Evolutionary conservation across 1,139 yeast genomes (phyloP).

Genomic region (Taphrina betulina): DNA sequence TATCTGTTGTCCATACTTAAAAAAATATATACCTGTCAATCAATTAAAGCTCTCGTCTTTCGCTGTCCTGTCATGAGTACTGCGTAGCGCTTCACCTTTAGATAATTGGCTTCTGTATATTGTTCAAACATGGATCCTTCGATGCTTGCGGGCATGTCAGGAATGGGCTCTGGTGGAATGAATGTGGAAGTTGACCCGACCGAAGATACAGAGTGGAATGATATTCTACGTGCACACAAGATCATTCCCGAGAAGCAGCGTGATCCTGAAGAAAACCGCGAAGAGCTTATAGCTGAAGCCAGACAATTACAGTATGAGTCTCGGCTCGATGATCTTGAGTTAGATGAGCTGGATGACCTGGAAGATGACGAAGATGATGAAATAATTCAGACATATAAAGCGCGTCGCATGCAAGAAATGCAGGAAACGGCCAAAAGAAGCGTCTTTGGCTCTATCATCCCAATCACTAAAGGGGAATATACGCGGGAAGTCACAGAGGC

Average conservation of each 20-base stretch:
- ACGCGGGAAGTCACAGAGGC: slow-evolving; percentile 81
- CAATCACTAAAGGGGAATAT: slow-evolving; percentile 83
- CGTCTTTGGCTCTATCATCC: slow-evolving; percentile 72
- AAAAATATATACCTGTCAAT: not conserved
- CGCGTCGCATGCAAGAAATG: slow-evolving; percentile 72
- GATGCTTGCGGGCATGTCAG: slow-evolving; percentile 21
- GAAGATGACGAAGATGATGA: slow-evolving; percentile 64
- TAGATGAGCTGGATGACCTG: slow-evolving; percentile 55
- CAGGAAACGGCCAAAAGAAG: slow-evolving; percentile 59
- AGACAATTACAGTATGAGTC: slow-evolving; percentile 70
- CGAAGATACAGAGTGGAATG: slow-evolving; percentile 99
- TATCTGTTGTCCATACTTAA: not conserved
- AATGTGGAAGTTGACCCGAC: slow-evolving; percentile 61
- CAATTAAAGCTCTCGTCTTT: too few species aligned
- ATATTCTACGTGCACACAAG: slow-evolving; percentile 82
- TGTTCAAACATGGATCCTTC: slow-evolving; percentile 4
- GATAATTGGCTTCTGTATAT: not conserved
- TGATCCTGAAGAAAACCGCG: slow-evolving; percentile 81
- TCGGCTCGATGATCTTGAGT: slow-evolving; percentile 69
- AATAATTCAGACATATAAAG: slow-evolving; percentile 69
- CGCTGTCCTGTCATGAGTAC: too few species aligned
- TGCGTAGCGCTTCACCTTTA: too few species aligned
- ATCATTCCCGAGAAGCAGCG: slow-evolving; percentile 90
- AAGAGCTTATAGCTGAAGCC: slow-evolving; percentile 84
- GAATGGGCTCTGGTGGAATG: slow-evolving; percentile 24